A percentile compares a stretch with the other conserved stretches of the same genome.
These are phyloP conservation scores for Ceratocystis destructans DNA, from an alignment of 2,329 filamentous ascomycete genomes.

Conservation along the genomic window DNA sequence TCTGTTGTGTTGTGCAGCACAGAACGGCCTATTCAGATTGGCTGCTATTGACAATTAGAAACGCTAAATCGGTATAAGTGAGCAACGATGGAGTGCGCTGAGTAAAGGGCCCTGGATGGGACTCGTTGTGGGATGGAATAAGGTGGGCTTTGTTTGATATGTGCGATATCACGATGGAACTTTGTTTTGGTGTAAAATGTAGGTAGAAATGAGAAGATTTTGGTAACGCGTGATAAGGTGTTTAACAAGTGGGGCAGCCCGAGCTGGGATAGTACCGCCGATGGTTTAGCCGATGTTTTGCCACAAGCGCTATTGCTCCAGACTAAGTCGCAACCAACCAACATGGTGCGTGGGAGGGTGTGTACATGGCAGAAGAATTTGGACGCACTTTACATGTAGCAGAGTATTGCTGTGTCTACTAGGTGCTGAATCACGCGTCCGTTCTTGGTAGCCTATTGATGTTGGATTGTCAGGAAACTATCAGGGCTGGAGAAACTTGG, in stretches of 20 bases:
- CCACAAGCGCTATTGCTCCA: not conserved
- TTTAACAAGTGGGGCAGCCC: not conserved
- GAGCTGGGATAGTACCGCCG: not conserved
- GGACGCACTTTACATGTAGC: no score
- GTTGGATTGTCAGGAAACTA: no score
- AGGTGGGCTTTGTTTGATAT: conserved; percentile 2
- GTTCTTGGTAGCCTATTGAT: no score
- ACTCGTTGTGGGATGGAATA: not conserved
- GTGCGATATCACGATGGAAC: conserved; percentile 14
- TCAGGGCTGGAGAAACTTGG: no score
- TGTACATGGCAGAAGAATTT: no score
- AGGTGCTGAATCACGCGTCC: no score
- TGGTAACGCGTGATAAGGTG: conserved; percentile 8
- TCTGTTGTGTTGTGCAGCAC: not conserved
- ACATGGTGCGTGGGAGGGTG: no score
- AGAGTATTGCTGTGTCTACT: no score
- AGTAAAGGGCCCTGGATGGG: not conserved
- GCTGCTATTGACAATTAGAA: not conserved
- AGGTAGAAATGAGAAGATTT: conserved; percentile 1
- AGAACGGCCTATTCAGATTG: not conserved
- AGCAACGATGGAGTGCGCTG: not conserved
- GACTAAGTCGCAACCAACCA: no score
- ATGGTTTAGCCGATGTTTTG: not conserved
- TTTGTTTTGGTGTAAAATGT: conserved; percentile 6
- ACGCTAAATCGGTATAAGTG: not conserved